phyloP scores from a whole-genome alignment of 1,284 basidiomycete genomes.

The Vanrija pseudolonga region DNA sequence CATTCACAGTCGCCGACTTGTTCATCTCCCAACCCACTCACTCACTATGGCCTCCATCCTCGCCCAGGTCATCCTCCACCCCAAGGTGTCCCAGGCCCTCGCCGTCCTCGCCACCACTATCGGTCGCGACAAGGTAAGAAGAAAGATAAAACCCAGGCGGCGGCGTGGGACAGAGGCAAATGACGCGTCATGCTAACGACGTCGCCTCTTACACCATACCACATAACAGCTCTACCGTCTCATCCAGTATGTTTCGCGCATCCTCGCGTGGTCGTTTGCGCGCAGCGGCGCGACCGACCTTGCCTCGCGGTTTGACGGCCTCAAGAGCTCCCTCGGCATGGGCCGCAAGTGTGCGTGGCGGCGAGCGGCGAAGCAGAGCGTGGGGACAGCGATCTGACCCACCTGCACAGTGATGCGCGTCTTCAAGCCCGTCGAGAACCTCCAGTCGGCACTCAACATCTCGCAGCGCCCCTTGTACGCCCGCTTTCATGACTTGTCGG shows the following conservation, averaged over 20 bases:
- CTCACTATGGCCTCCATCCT: constrained; percentile 50
- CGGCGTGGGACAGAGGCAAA: not conserved
- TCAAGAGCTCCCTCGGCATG: constrained; percentile 72
- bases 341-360: constrained; percentile 68
- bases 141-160: not conserved
- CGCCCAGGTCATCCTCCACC: constrained; percentile 78
- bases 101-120: constrained; percentile 75
- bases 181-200: not conserved
- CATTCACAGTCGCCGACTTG: not conserved
- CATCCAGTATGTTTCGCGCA: constrained; percentile 85
- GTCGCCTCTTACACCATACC: not conserved
- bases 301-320: constrained; percentile 68
- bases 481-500: not conserved
- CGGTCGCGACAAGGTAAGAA: constrained; percentile 78
- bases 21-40: not conserved
- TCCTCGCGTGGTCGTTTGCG: constrained; percentile 79
- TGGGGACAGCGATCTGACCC: not conserved
- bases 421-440: constrained; percentile 90
- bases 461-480: constrained; percentile 53
- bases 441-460: constrained; percentile 86
- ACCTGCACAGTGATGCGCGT: constrained; percentile 71
- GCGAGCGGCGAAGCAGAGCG: not conserved
- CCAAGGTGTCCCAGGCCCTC: constrained; percentile 67
- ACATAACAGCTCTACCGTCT: constrained; percentile 71
- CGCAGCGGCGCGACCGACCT: constrained; percentile 62